phyloP scores from a whole-genome alignment of 208 protist genomes.

The Crithidia acanthocephali region DNA sequence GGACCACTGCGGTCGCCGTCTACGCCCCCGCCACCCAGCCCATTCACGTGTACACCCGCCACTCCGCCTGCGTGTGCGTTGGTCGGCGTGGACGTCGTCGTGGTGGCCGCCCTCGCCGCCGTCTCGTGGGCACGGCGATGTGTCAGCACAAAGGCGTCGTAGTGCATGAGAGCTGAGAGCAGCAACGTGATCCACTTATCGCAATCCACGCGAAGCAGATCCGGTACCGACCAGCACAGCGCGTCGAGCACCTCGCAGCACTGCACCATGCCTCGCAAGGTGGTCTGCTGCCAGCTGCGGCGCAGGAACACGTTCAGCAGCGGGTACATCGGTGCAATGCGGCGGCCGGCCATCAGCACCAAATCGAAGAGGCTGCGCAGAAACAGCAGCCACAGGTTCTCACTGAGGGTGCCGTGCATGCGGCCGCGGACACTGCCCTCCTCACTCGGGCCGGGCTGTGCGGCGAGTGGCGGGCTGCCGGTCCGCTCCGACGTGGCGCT shows the following conservation, averaged over 20 bases:
- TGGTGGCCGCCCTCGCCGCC: background rate
- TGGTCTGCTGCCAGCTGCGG: constrained; percentile 46
- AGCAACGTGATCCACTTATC: constrained; percentile 65
- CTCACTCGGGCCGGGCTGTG: background rate
- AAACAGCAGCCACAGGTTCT: constrained; percentile 37
- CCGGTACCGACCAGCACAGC: constrained; percentile 59
- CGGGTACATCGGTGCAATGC: constrained; percentile 68
- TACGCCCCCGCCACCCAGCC: background rate
- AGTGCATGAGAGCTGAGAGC: constrained; percentile 47
- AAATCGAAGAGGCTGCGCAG: constrained; percentile 54
- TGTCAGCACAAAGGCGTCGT: constrained; percentile 37
- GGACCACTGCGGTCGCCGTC: background rate
- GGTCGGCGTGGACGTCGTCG: background rate
- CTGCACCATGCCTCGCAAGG: constrained; percentile 39
- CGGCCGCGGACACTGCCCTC: constrained; percentile 2
- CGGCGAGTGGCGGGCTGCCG: background rate
- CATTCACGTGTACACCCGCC: background rate
- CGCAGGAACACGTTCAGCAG: constrained; percentile 68
- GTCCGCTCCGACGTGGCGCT: background rate
- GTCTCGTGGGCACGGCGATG: constrained; percentile 29
- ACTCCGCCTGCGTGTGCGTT: background rate
- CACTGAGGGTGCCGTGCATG: constrained; percentile 17
- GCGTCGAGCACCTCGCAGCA: constrained; percentile 70
- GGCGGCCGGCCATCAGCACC: constrained; percentile 50
- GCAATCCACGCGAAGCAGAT: constrained; percentile 65